phyloP scores from a whole-genome alignment of 2,329 filamentous ascomycete species.

The Sarocladiaceae sp. region DNA sequence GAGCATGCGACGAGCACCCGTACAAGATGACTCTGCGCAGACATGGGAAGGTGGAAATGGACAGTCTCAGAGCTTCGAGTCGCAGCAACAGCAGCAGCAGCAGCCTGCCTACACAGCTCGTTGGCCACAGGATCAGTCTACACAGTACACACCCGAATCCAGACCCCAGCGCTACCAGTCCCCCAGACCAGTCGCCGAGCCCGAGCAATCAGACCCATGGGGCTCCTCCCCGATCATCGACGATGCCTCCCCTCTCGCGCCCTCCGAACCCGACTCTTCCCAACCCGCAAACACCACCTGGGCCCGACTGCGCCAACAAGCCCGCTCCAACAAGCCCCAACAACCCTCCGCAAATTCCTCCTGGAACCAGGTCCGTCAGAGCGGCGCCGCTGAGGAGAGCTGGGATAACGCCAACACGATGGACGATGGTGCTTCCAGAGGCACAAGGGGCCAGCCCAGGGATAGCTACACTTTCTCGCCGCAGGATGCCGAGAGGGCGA shows the following conservation, averaged over 20 bases:
- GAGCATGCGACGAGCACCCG: not conserved
- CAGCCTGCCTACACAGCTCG: not conserved
- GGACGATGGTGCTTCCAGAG: conserved; percentile 19
- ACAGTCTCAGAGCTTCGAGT: conserved; percentile 1
- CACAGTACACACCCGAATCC: not conserved
- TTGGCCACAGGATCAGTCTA: conserved; percentile 1
- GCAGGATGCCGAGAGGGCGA: conserved; percentile 29
- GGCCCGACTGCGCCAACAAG: conserved; percentile 37
- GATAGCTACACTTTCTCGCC: conserved; percentile 29
- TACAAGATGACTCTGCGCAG: not conserved
- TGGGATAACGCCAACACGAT: conserved; percentile 13
- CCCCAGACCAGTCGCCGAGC: not conserved
- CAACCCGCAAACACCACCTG: conserved; percentile 26
- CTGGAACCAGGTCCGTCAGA: not conserved
- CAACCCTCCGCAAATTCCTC: conserved; percentile 12
- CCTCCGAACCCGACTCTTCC: conserved; percentile 13
- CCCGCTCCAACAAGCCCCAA: conserved; percentile 15
- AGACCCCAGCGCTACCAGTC: not conserved
- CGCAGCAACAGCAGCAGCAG: conserved; percentile 7
- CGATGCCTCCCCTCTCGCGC: conserved; percentile 38
- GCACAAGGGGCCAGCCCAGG: conserved; percentile 13
- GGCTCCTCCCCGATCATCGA: conserved; percentile 25
- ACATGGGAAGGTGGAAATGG: conserved; percentile 5
- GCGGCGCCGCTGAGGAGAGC: conserved; percentile 10
- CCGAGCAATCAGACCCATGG: conserved; percentile 17